Percentiles rank a stretch among this genome's conserved stretches.
phyloP scores from a whole-genome alignment of 2,329 filamentous ascomycete species.

The Aureobasidium pullulans region DNA sequence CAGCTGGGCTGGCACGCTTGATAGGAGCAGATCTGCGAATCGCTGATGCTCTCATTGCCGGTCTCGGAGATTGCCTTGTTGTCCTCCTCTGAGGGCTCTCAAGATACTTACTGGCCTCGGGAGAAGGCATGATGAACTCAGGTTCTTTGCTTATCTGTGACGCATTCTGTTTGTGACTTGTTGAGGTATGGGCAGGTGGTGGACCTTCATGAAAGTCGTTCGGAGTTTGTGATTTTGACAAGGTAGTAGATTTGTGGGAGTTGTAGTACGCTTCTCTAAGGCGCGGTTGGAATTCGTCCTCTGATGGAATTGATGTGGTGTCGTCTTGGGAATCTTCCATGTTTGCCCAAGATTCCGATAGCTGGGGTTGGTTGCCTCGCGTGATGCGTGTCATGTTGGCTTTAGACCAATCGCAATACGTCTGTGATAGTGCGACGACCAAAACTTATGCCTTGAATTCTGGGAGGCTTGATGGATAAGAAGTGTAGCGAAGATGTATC shows the following conservation, averaged over 20 bases:
- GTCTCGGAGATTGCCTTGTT: not conserved
- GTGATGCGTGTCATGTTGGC: conserved; percentile 10
- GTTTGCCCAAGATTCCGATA: conserved; percentile 14
- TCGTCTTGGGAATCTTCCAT: conserved; percentile 9
- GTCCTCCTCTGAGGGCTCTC: not conserved
- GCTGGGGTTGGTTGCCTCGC: conserved; percentile 3
- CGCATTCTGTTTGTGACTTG: conserved; percentile 4
- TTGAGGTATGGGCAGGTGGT: not conserved
- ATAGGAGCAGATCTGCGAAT: conserved; percentile 13
- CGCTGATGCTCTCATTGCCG: conserved; percentile 16
- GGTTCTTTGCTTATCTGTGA: not conserved
- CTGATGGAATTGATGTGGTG: not conserved
- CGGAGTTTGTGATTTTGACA: not conserved
- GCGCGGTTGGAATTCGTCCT: conserved; percentile 1
- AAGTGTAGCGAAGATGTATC: not conserved
- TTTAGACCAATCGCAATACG: not conserved
- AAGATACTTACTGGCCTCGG: not conserved
- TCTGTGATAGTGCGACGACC: not conserved
- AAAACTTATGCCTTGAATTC: not conserved
- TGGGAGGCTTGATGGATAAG: not conserved
- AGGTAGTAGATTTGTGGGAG: not conserved
- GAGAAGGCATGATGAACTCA: conserved; percentile 13
- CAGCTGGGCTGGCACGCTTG: not conserved
- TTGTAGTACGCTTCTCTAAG: conserved; percentile 9
- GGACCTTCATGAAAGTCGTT: not conserved